Evolutionary conservation across 306 rosid species (phyloP).

Genomic region (Coriaria nepalensis): DNA sequence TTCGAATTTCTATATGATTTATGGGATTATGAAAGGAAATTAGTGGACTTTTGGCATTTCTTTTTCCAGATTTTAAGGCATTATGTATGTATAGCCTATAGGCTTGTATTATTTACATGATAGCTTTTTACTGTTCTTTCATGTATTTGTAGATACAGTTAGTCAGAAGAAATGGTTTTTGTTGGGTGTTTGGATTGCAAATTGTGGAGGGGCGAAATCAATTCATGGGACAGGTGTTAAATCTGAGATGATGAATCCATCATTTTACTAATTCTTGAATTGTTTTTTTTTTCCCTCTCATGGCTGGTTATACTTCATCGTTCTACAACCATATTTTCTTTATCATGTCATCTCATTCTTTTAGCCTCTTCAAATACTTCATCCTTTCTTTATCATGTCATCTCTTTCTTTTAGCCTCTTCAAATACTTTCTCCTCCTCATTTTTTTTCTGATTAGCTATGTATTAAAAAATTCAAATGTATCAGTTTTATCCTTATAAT

Average conservation of each 20-base stretch:
- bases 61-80: too few species aligned
- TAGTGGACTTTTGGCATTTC: background rate
- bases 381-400: too few species aligned
- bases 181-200: conserved; percentile 34
- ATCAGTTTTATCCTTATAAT: too few species aligned
- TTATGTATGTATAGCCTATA: too few species aligned
- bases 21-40: background rate
- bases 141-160: conserved; percentile 24
- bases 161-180: conserved; percentile 28
- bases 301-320: background rate
- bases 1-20: background rate
- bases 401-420: too few species aligned
- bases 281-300: background rate
- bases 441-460: too few species aligned
- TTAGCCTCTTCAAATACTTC: too few species aligned
- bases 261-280: background rate
- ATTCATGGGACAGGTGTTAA: conserved; percentile 69
- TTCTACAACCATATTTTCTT: too few species aligned
- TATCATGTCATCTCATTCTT: too few species aligned
- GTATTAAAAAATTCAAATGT: too few species aligned
- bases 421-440: too few species aligned
- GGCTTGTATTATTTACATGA: background rate
- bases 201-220: conserved; percentile 24
- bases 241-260: background rate
- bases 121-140: background rate